Conservation (phyloP, 1,139 yeast species). For the Lodderomyces theae region DNA sequence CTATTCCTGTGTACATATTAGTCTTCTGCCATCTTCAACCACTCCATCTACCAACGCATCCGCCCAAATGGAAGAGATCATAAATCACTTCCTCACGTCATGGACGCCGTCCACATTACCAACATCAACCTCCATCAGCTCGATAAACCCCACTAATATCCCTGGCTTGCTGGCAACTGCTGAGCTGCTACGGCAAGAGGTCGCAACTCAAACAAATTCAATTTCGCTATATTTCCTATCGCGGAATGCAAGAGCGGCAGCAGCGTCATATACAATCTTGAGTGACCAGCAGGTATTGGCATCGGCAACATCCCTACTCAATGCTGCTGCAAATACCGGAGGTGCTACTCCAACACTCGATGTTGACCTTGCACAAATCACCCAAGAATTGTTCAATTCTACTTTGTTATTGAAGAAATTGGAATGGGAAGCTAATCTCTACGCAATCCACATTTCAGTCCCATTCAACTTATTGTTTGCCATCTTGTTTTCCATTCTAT, state of each 20-base stretch:
- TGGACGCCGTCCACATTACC: conserved; percentile 20
- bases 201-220: conserved; percentile 17
- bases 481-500: conserved; percentile 20
- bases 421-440: conserved; percentile 26
- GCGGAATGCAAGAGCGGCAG: conserved; percentile 25
- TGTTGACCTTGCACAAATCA: conserved; percentile 26
- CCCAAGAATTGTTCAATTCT: conserved; percentile 33
- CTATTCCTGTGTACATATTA: no score
- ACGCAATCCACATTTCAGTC: conserved; percentile 29
- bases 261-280: conserved; percentile 36
- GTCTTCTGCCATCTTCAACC: no score
- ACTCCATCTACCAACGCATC: no score
- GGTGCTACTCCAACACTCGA: conserved; percentile 1
- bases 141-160: conserved; percentile 21
- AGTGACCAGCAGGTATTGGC: conserved; percentile 32
- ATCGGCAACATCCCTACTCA: conserved; percentile 34
- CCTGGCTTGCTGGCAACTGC: conserved; percentile 16
- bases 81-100: conserved; percentile 12
- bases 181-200: conserved; percentile 9
- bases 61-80: conserved; percentile 7
- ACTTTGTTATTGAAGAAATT: conserved; percentile 27
- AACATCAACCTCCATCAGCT: conserved; percentile 14
- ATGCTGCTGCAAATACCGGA: conserved; percentile 1
- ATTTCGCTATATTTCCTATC: conserved; percentile 14
- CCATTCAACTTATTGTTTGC: conserved; percentile 26